These are phyloP conservation scores for Oxalis stricta DNA, from an alignment of 441 rosid genomes.

Conservation along the genomic window DNA sequence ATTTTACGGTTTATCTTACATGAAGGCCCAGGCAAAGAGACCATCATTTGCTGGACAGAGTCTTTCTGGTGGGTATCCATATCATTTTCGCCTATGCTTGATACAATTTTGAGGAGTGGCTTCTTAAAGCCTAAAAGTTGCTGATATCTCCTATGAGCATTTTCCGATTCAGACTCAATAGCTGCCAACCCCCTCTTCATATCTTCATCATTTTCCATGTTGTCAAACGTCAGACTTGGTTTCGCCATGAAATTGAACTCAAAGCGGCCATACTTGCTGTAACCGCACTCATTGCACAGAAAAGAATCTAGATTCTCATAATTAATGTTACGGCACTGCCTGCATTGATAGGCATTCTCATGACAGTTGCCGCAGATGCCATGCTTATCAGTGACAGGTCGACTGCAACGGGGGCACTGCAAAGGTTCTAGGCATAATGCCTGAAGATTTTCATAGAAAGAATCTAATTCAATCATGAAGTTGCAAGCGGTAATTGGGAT, in stretches of 20 bases:
- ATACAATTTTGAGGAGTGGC: constrained; percentile 97
- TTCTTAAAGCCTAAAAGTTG: constrained; percentile 99
- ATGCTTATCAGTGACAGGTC: constrained; percentile 97
- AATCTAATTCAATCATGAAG: constrained; percentile 99
- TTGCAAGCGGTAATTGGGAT: constrained; percentile 99
- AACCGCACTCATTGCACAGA: constrained; percentile 99
- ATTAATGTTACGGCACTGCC: constrained; percentile 99
- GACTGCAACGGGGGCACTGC: constrained; percentile 99
- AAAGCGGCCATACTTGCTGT: constrained; percentile 99
- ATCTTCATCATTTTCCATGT: constrained; percentile 99
- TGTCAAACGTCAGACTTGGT: constrained; percentile 96
- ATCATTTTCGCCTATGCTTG: constrained; percentile 99
- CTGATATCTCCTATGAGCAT: constrained; percentile 99
- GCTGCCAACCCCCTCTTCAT: constrained; percentile 99
- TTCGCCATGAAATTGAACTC: constrained; percentile 99
- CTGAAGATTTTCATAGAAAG: constrained; percentile 99
- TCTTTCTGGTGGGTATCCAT: constrained; percentile 99
- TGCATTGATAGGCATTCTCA: constrained; percentile 99
- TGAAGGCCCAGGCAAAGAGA: constrained; percentile 97
- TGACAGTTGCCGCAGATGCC: constrained; percentile 98
- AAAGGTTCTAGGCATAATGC: constrained; percentile 97
- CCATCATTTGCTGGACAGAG: constrained; percentile 99
- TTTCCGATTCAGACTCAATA: constrained; percentile 98
- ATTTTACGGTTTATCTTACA: constrained; percentile 98
- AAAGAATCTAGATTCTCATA: constrained; percentile 98